These are phyloP conservation scores for Populus hybrid DNA, from an alignment of 441 rosid genomes.

Conservation along the genomic window DNA sequence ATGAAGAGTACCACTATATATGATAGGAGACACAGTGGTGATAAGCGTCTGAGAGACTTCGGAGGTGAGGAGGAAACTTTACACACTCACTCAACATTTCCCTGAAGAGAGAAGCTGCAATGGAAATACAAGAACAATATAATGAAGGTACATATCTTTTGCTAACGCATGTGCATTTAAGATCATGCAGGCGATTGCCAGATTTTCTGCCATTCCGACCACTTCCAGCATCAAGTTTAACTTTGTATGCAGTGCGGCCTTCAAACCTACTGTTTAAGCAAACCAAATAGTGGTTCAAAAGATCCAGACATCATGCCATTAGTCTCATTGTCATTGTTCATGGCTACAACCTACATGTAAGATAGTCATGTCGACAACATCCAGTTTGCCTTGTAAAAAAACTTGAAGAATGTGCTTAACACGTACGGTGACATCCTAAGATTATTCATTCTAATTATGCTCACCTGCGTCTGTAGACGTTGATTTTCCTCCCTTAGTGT, in stretches of 20 bases:
- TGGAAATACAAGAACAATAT: neutral
- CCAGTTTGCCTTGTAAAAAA: neutral
- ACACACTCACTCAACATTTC: neutral
- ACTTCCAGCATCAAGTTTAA: neutral
- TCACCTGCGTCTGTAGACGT: neutral
- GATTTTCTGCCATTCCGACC: neutral
- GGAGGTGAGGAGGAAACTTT: neutral
- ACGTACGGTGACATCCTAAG: too few relatives aligned
- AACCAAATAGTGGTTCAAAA: too few relatives aligned
- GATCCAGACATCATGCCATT: neutral
- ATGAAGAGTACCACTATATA: neutral
- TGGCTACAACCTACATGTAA: neutral
- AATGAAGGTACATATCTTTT: neutral
- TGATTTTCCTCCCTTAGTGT: neutral
- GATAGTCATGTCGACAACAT: neutral
- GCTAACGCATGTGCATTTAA: neutral
- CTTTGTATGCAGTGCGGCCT: neutral
- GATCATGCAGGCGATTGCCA: neutral
- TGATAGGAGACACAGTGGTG: neutral
- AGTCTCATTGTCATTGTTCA: neutral
- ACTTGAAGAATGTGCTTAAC: neutral
- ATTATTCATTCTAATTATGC: neutral
- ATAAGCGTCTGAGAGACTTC: neutral
- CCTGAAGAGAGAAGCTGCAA: neutral
- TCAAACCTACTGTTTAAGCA: neutral